Evolutionary conservation across 1,284 basidiomycete genomes (phyloP), one percentile per base, ranked within the genome.

Genomic region (Fomitopsis schrenkii): DNA sequence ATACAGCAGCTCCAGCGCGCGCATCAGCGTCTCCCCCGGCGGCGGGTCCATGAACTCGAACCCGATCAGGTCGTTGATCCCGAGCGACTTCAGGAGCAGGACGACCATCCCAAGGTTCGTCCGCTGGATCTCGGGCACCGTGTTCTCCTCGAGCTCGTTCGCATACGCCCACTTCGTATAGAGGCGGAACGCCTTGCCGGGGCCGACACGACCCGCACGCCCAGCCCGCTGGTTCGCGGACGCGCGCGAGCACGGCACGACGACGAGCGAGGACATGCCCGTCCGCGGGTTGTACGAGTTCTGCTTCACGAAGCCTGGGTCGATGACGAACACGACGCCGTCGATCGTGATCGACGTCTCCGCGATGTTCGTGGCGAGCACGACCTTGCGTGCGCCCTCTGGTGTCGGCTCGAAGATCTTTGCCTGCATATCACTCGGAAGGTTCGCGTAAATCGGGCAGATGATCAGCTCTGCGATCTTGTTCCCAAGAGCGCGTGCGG

Each of bases 41-140:
- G 97, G 97, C 3, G 97, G 97, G 74, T 98, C 97, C 86, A 99
- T 93, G 73, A 99, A 99, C 77, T 99, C 97, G 73, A 99, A 99
- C 62, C 96, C 95, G 68, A 99, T 93, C 59, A 99, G 85, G 73
- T 99, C 94, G 74, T 96, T 97, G 70, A 99, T 98, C 33, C 97
- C 97, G 15, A 99, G 80, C 2, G 95, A 96, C 75, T 99, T 99
- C 60, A 99, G 84, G 53, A 98, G 75, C 15, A 99, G 77, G 1
- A 99, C 97, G 1, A 97, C 97, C 85, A 97, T 97, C 59, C 94
- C 95, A 58, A 99, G 79, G 72, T 99, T 99, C 15, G 97, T 99
- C 26, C 97, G 85, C 72, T 99, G 97, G 59, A 99, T 99, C 75
- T 99, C 97, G 2, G 97, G 97, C 15, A 99, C 95, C 5, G 96